Evolutionary conservation across 352 stramenopile species (phyloP), one percentile per base, ranked within the genome.

Genomic region (Pythium periplocum): DNA sequence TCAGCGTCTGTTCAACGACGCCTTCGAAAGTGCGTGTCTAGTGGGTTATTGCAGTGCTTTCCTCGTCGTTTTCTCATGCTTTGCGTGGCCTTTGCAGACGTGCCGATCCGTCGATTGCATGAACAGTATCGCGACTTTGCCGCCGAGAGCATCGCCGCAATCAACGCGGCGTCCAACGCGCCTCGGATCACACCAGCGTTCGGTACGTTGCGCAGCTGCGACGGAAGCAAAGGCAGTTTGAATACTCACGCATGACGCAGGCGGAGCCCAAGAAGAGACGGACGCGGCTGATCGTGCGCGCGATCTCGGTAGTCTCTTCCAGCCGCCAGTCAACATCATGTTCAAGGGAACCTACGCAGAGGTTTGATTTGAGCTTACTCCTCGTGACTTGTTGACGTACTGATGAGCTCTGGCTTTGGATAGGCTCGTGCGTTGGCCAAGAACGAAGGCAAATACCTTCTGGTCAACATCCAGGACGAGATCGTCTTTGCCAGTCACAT

Each of bases 381-480:
- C 17, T 26, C 17, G 17, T 52, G 44, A 33, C 49, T n/a, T n/a
- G 32, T 6, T 26, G 38, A 12, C 7, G 7, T 42, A 51, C 17
- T 59, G n/a, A 31, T 43, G 1, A 4, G 3, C 3, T 37, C 6
- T 31, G 37, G 36, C 11, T 39, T 44, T 44, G 2, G 3, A 48
- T 38, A 88, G 78, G 78, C 78, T 39, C 78, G 78, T 31, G 70
- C 69, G 36, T 71, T 74, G 30, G 92, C 92, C 37, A 97, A 92
- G 55, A 90, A 88, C 44, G 78, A 86, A 34, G 62, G 75, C 50
- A 92, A 96, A 51, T 98, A 89, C 88, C 73, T 98, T 9, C 65
- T 98, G 34, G 93, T 98, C 33, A 98, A 98, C 73, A 86, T 98
- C 38, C 93, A 98, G 59, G 80, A 93, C 60, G 88, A 98, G 66